Evolutionary conservation across 805 yeast genomes (phyloP), one percentile per base, ranked within the genome.

Genomic region (Candida insectalens): DNA sequence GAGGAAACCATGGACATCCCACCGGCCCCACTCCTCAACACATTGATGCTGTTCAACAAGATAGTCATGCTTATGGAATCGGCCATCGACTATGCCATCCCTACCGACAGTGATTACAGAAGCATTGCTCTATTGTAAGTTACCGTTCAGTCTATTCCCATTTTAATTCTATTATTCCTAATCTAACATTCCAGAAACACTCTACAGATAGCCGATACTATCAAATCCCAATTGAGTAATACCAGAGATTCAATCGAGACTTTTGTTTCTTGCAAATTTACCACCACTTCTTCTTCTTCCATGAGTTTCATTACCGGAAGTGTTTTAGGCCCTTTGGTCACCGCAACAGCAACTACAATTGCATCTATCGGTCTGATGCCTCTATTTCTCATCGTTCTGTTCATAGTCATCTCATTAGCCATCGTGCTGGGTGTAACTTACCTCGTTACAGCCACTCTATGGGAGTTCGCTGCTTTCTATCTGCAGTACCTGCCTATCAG

Each of bases 351-450:
- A n/a, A n/a, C n/a, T n/a, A n/a, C n/a, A n/a, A 9, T 29, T 9
- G 19, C 16, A 46, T 50, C 44, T 6, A 39, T 50, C 30, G 51
- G 49, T 2, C 50, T 50, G 27, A 36, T 50, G 25, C 55, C 55
- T 3, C 19, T 48, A 13, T 45, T 52, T 17, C 10, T 45, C 8
- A 25, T 43, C 6, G 38, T 43, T 17, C 33, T 53, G 21, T 19
- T 36, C 8, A 21, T 47, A 9, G 29, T 50, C 3, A 23, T 42
- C 2, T n/a, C 47, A 2, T n/a, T 38, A 6, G 28, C 42, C 4
- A 15, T 44, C 5, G 18, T 41, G 14, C 14, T 36, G 9, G 37
- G 43, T 5, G 25, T 42, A 6, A 17, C 33, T 13, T 45, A 46
- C 25, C 20, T 36, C 14, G 26, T 35, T 3, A 19, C 38, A n/a